Base-by-base conservation (phyloP, 1,284 basidiomycete species). In the Somion occarium region DNA sequence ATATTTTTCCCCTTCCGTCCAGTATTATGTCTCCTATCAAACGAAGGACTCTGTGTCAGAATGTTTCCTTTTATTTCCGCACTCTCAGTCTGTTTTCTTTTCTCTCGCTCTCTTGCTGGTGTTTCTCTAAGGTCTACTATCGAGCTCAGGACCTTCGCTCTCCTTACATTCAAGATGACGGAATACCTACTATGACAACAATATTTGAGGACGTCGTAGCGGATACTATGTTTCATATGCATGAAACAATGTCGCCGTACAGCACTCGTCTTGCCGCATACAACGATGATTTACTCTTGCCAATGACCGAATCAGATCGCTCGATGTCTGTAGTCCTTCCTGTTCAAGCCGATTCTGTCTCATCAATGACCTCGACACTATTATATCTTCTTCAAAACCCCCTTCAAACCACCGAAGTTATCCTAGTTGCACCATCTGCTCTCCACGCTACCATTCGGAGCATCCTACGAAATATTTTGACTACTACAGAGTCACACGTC, bases 271-370 rank as follows among this genome's bases (percentile, higher is more conserved):
- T 15, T 34, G 30, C 30, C 30, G 7, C 30, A 7, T 34, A 34
- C 30, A 7, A 34, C 30, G 7, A 34, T 7, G 30, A 34, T 15
- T 34, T 34, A 15, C 30, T 34, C 15, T 7, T 15, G 7, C 30
- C 7, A 7, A 7, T 7, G 30, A 34, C 30, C 30, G 15, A 34
- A 7, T 7, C 15, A 27, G 42, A 44, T 18, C 30, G n/a, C 4
- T 27, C 42, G 18, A 11, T 83, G 42, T 75, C 77, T 11, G 77
- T 70, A 3, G 58, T 85, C 27, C 61, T 85, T 1, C 79, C 80
- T 22, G 68, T 84, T 45, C 67, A 69, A 5, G 27, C 57, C 2
- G 50, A 52, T 2, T 72, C 76, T 4, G 48, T 80, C 4, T 22
- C 59, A 2, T 38, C 52, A 49, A 56, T 82, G 39, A 64, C 66